These are phyloP conservation scores for Syzygium malaccense DNA, from an alignment of 441 rosid species.

Conservation along the genomic window DNA sequence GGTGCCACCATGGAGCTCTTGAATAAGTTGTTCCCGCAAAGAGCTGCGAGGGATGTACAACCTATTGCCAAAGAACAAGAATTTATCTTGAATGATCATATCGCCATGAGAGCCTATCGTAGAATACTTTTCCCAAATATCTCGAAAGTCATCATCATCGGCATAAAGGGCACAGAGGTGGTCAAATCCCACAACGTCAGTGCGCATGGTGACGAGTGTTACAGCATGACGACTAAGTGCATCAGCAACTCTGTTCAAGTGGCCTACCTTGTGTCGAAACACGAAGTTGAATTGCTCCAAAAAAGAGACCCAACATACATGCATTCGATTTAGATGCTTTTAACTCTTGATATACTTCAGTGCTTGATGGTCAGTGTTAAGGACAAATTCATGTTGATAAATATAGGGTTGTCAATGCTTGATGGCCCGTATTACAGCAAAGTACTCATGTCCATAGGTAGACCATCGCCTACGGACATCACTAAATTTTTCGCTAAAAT, in stretches of 20 bases:
- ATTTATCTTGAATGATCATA: neutral
- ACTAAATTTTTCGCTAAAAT: neutral
- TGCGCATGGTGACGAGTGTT: neutral
- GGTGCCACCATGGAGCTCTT: neutral
- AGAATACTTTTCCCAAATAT: neutral
- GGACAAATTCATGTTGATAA: neutral
- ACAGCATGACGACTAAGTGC: accelerated
- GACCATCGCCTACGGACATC: neutral
- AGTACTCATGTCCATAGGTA: neutral
- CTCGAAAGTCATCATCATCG: neutral
- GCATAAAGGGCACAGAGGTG: neutral
- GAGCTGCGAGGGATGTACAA: neutral
- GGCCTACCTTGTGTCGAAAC: no score
- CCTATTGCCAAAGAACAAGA: neutral
- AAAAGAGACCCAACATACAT: neutral
- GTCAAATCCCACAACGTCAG: neutral
- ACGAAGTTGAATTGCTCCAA: no score
- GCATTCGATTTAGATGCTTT: neutral
- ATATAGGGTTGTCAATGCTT: neutral
- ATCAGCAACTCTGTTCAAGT: no score
- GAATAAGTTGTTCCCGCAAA: neutral
- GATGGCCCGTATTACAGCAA: neutral
- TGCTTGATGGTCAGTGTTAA: accelerated
- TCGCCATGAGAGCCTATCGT: accelerated
- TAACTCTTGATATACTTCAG: neutral